Evolutionary conservation across 257 asterid genomes (phyloP), one percentile per base, ranked within the genome.

Genomic region (Striga asiatica): DNA sequence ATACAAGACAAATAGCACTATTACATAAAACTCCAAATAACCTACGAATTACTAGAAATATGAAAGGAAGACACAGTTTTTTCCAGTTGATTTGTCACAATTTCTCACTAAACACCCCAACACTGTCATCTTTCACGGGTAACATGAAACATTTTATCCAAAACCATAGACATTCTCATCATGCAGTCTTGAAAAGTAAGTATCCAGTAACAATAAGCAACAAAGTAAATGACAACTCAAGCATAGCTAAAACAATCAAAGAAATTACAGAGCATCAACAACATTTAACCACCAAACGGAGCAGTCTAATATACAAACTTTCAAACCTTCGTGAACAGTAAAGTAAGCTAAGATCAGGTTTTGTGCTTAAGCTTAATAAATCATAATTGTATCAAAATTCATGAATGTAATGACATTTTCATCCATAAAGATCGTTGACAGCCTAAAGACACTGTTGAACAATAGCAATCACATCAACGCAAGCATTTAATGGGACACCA

Each of bases 1-100:
- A 74, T 22, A 38, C 24, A 51, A 69, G 8, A 35, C 21, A 66
- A 68, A 31, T 12, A 50, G 2, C 39, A 25, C 64, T 13, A 38
- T 54, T 43, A 65, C 38, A 35, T 20, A 4, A 35, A 55, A 54
- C 37, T 54, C 52, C 12, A 41, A 31, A 24, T 20, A 9, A 60
- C 18, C 49, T 35, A 6, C 21, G 43, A 16, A 37, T 20, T 43
- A 52, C 21, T 46, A 39, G 43, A 31, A 22, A 2, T n/a, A n/a
- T n/a, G n/a, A n/a, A n/a, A n/a, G n/a, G n/a, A 29, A 29, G 1
- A 29, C 35, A 29, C 35, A 29, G 35, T 5, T 20, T 13, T 19
- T 58, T 42, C 10, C 32, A 11, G 6, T 3, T 6, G 13, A 37
- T 11, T 14, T 31, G 25, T 9, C 1, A 34, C 11, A 24, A 48